These are phyloP conservation scores for Paramyrothecium roridum DNA, from an alignment of 2,329 filamentous ascomycete genomes.

Conservation along the genomic window DNA sequence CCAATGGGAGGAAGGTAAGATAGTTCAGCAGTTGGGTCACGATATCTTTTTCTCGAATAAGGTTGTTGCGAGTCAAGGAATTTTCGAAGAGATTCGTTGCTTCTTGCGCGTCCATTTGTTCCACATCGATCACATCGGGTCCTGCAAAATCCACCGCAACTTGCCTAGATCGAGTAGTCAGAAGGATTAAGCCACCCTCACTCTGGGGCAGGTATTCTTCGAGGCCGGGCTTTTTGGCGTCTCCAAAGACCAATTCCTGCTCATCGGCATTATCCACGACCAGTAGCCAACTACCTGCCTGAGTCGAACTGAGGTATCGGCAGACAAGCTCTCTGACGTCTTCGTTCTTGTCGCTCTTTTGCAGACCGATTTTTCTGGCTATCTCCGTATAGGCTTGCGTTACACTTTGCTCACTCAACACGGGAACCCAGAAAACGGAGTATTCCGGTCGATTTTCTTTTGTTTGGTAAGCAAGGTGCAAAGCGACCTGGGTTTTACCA, in stretches of 20 bases:
- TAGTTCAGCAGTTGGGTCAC: conserved; percentile 20
- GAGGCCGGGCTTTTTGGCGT: conserved; percentile 11
- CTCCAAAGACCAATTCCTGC: conserved; percentile 15
- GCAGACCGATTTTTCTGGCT: conserved; percentile 20
- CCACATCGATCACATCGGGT: conserved; percentile 19
- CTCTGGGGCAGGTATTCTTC: conserved; percentile 23
- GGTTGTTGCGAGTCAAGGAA: conserved; percentile 14
- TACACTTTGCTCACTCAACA: conserved; percentile 26
- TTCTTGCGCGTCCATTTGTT: conserved; percentile 22
- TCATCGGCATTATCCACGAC: conserved; percentile 38
- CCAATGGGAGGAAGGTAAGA: conserved; percentile 35
- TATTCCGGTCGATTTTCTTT: conserved; percentile 24
- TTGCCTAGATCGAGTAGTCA: conserved; percentile 28
- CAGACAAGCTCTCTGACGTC: conserved; percentile 62
- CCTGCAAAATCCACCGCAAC: conserved; percentile 21
- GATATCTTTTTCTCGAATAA: conserved; percentile 6
- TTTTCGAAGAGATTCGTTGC: conserved; percentile 22
- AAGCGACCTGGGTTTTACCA: conserved; percentile 33
- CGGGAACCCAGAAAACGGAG: conserved; percentile 36
- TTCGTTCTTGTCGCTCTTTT: conserved; percentile 42
- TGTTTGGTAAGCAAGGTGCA: conserved; percentile 32
- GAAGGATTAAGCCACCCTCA: conserved; percentile 23
- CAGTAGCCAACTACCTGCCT: conserved; percentile 27
- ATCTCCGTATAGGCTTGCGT: conserved; percentile 29
- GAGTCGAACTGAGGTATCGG: conserved; percentile 15